Evolutionary conservation across 225 moss, liverwort and hornwort species (phyloP), one percentile per base, ranked within the genome.

Genomic region (Anthoceros angustus): DNA sequence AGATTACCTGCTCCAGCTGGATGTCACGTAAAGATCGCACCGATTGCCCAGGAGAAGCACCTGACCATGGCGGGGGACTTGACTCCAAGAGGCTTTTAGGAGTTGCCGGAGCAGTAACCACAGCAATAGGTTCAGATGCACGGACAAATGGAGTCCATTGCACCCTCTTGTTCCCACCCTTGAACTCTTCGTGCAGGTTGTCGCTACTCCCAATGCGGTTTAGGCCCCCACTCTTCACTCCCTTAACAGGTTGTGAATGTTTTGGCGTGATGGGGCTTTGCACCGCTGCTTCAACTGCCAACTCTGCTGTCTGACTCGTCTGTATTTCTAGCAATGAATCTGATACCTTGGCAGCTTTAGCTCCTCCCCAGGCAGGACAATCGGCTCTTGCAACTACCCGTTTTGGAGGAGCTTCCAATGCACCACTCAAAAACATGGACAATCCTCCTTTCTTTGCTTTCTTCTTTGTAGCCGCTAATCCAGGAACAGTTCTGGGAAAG

Each of bases 371-470:
- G 43, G 91, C 95, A 39, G 87, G 91, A 66, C 82, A 85, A 68
- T 98, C 91, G 41, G 77, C 78, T 77, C 91, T 92, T 10, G 81
- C 80, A 61, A 25, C n/a, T 55, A 72, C 68, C 46, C 66, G 71
- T 70, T 82, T 92, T 7, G 79, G 77, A 71, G 82, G 72, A 40
- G 82, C 86, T 72, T 95, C 95, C 67, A 95, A 75, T 26, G 85
- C 91, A 64, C 95, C 95, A 67, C 91, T 95, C 24, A 95, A 82
- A 68, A 95, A 95, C 75, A 91, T 85, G 43, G 95, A 95, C 67
- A 95, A 83, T 3, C 88, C 95, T 20, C 95, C 91, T 69, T 84
- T 95, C 50, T 88, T 81, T 39, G 73, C 41, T 77, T 83, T 90
- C 70, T 83, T 90, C 39, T 83, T 84, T 7, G 78, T 74, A 10